Evolutionary conservation across 345 rosid species (phyloP).

Genomic region (Litchi chinensis): DNA sequence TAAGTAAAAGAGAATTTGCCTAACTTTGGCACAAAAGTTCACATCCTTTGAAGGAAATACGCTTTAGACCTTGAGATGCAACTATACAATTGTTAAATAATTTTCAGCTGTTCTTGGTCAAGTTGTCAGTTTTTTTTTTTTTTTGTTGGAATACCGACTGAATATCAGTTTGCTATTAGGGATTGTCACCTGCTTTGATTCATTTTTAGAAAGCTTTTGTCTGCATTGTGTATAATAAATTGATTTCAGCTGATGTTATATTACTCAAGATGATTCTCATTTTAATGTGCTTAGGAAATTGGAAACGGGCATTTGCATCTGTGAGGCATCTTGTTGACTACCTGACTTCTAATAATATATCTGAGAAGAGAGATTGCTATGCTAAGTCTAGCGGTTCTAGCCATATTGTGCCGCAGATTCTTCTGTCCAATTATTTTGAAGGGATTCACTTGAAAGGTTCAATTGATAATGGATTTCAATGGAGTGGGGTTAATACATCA

Average conservation of each 20-base stretch:
- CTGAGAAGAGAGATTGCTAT: conserved; percentile 34
- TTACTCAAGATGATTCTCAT: conserved; percentile 35
- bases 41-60: neutral
- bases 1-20: neutral
- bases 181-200: conserved; percentile 4
- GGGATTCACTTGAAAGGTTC: conserved; percentile 55
- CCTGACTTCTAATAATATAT: conserved; percentile 42
- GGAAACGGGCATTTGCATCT: conserved; percentile 83
- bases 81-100: neutral
- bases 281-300: conserved; percentile 71
- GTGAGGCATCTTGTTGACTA: conserved; percentile 72
- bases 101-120: neutral
- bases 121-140: neutral
- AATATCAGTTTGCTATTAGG: neutral
- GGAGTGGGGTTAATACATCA: conserved; percentile 59
- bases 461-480: conserved; percentile 49
- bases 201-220: conserved; percentile 5
- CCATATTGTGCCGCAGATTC: conserved; percentile 57
- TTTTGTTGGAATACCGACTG: neutral
- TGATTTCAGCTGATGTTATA: conserved; percentile 33
- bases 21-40: neutral
- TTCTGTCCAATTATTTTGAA: conserved; percentile 67
- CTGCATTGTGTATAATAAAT: conserved; percentile 14
- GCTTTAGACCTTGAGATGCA: neutral
- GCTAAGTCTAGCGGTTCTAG: conserved; percentile 33